phyloP scores from a whole-genome alignment of 768 basidiomycete species.

The Mycena galericulata region DNA sequence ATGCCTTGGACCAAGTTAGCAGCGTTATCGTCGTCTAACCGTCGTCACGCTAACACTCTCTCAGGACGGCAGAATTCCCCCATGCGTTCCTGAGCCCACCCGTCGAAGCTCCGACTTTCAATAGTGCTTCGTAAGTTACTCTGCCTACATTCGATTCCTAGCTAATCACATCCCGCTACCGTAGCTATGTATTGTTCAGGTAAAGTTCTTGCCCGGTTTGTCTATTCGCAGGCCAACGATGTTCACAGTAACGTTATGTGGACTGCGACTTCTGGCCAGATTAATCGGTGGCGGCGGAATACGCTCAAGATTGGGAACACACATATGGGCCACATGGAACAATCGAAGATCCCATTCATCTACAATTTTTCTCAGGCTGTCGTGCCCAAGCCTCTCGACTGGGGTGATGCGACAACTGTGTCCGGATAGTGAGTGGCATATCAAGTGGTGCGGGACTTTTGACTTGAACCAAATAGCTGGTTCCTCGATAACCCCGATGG shows the following conservation, averaged over 20 bases:
- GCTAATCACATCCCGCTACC: neutral
- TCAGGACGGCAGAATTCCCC: slow-evolving; percentile 70
- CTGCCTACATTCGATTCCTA: neutral
- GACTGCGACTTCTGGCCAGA: slow-evolving; percentile 72
- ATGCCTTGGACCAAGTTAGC: slow-evolving; percentile 31
- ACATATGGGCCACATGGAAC: slow-evolving; percentile 69
- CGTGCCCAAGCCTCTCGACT: slow-evolving; percentile 78
- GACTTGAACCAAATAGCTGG: slow-evolving; percentile 57
- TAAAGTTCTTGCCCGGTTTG: slow-evolving; percentile 40
- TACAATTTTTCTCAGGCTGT: slow-evolving; percentile 79
- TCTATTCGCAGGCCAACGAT: neutral
- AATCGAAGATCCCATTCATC: slow-evolving; percentile 65
- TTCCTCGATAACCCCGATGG: slow-evolving; percentile 71
- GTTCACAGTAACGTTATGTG: slow-evolving; percentile 66
- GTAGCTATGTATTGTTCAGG: slow-evolving; percentile 71
- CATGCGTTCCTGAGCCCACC: slow-evolving; percentile 74
- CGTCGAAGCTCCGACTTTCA: slow-evolving; percentile 72
- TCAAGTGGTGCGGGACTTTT: neutral
- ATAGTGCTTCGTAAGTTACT: slow-evolving; percentile 62
- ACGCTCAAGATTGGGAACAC: slow-evolving; percentile 62
- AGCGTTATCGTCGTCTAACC: slow-evolving; percentile 44
- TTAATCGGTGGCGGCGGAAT: slow-evolving; percentile 73
- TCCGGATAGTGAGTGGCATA: slow-evolving; percentile 62
- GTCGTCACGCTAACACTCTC: slow-evolving; percentile 70
- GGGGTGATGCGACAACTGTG: slow-evolving; percentile 69